These are phyloP conservation scores for Babesia caballi DNA, from an alignment of 169 alveolate genomes.

Conservation along the genomic window DNA sequence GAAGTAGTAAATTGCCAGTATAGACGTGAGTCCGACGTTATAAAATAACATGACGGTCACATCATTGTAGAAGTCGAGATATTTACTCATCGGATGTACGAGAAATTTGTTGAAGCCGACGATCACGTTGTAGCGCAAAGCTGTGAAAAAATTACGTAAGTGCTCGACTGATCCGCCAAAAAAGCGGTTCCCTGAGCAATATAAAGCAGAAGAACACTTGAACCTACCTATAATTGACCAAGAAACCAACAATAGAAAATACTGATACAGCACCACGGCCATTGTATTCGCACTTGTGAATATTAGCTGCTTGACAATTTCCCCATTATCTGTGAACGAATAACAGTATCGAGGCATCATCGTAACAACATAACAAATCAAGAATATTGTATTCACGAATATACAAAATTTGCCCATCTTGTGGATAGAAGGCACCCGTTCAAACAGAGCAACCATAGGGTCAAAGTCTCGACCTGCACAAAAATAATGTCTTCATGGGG, in stretches of 20 bases:
- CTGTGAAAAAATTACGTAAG: background rate
- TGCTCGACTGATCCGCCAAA: background rate
- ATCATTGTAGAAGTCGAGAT: constrained; percentile 6
- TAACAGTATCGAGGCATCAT: constrained; percentile 18
- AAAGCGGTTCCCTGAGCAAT: background rate
- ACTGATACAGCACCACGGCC: constrained; percentile 16
- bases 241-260: background rate
- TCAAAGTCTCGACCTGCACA: background rate
- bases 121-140: constrained; percentile 18
- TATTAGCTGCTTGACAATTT: constrained; percentile 1
- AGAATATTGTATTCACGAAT: background rate
- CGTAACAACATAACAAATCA: background rate
- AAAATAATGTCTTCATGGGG: background rate
- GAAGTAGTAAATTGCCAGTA: constrained; percentile 23
- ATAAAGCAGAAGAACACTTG: no score
- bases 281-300: background rate
- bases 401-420: background rate
- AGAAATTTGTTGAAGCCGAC: constrained; percentile 20
- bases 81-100: background rate
- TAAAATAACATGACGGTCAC: constrained; percentile 12
- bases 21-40: constrained; percentile 19
- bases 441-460: background rate
- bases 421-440: background rate
- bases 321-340: constrained; percentile 12
- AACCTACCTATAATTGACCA: constrained; percentile 43